A percentile compares a stretch with the other conserved stretches of the same genome.
phyloP scores from a whole-genome alignment of 306 rosid species.

The Carpinus fangiana region DNA sequence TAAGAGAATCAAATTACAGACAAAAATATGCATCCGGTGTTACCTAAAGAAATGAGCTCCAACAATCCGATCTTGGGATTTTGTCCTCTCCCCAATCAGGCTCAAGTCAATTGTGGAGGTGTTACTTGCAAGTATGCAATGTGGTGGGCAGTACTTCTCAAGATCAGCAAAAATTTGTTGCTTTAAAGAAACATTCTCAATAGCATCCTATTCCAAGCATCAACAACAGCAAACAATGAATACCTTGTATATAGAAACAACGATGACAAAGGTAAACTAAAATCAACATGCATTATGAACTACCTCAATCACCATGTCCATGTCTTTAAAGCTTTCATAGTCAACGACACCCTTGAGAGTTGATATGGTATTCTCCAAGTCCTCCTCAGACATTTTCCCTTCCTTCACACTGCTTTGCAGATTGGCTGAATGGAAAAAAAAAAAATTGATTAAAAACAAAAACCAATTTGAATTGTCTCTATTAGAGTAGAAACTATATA shows the following conservation, averaged over 20 bases:
- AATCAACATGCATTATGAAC: slow-evolving; percentile 7
- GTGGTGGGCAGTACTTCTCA: slow-evolving; percentile 83
- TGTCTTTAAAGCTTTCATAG: slow-evolving; percentile 78
- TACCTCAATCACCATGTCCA: slow-evolving; percentile 98
- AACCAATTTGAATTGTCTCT: slow-evolving; percentile 5
- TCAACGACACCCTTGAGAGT: slow-evolving; percentile 77
- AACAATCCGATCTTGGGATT: slow-evolving; percentile 72
- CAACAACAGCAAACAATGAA: slow-evolving; percentile 22
- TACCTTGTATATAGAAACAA: neutral
- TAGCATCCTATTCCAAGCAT: slow-evolving; percentile 75
- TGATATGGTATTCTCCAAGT: slow-evolving; percentile 59
- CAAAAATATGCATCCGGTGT: slow-evolving; percentile 2
- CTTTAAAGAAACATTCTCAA: slow-evolving; percentile 84
- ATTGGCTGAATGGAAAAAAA: slow-evolving; percentile 60
- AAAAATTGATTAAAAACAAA: neutral
- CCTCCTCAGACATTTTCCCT: slow-evolving; percentile 72
- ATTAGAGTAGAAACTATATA: slow-evolving; percentile 15
- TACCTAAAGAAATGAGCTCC: slow-evolving; percentile 99
- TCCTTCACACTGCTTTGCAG: slow-evolving; percentile 82
- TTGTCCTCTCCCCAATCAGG: slow-evolving; percentile 80
- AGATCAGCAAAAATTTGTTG: slow-evolving; percentile 92
- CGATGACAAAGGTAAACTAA: slow-evolving; percentile 7
- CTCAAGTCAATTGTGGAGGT: slow-evolving; percentile 94
- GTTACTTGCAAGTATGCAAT: slow-evolving; percentile 91
- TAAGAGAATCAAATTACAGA: slow-evolving; percentile 4